These are phyloP conservation scores for Haematococcus lacustris DNA, from an alignment of 139 green algal species.

Conservation along the genomic window DNA sequence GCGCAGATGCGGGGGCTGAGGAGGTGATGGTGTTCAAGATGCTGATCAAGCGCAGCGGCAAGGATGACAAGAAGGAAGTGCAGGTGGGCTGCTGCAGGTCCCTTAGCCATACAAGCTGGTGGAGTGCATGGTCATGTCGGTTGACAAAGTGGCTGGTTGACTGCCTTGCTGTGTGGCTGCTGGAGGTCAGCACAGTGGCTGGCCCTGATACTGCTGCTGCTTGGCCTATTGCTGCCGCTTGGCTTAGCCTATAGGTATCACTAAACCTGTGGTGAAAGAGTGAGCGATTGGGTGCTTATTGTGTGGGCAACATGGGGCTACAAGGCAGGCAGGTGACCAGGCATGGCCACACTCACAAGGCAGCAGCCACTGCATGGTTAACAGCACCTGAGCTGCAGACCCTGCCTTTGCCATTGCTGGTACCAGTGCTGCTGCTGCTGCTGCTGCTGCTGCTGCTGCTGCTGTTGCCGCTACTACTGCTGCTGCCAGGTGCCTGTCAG, in stretches of 20 bases:
- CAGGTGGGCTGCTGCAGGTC: conserved; percentile 15
- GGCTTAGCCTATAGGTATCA: background rate
- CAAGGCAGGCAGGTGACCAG: too few species aligned
- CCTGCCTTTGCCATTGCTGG: conserved; percentile 2
- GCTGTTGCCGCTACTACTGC: background rate
- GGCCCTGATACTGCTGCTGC: too few species aligned
- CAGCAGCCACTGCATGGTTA: background rate
- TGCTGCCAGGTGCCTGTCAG: conserved; percentile 41
- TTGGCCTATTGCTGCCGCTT: background rate
- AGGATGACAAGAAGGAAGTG: conserved; percentile 43
- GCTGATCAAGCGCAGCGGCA: conserved; percentile 48
- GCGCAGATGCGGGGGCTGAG: background rate
- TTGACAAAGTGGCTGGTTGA: background rate
- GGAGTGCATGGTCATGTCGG: background rate
- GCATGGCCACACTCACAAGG: background rate
- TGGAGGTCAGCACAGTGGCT: background rate
- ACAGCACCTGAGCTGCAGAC: conserved; percentile 6
- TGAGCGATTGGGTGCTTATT: too few species aligned
- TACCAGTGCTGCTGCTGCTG: conserved; percentile 1
- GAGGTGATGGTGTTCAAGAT: conserved; percentile 37
- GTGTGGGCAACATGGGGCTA: too few species aligned
- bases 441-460: background rate
- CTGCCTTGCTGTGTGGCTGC: background rate
- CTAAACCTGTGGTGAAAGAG: conserved; percentile 1
- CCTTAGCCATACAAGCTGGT: background rate